Base-by-base conservation (phyloP, 495 filamentous ascomycete species). In the Cladorrhinum samala region DNA sequence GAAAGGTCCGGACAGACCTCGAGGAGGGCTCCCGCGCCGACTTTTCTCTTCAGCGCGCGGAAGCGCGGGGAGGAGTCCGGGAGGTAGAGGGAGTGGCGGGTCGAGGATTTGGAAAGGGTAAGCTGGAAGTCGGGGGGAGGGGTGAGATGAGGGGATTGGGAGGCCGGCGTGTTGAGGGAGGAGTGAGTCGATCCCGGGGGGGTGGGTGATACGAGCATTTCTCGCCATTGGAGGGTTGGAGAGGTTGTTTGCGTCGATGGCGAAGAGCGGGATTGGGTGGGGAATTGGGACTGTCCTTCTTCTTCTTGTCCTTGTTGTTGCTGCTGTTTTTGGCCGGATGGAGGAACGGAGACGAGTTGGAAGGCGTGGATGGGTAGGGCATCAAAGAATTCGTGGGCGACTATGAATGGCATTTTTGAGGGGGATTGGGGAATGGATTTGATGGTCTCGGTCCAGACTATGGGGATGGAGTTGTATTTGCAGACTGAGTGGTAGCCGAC, bases 371-470 rank as follows among this genome's bases (percentile, higher is more conserved):
- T 95, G 36, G 93, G 93, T 5, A 97, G 86, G n/a, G 93, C 93
- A 62, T 98, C 93, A 69, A 98, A 97, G 76, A 98, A 96, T 66
- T 98, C 93, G 66, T 98, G 93, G 9, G 92, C 93, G 33, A 96
- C 79, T 46, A 97, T 93, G 69, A 96, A 93, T 1, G 93, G 91
- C 14, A 83, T 88, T 59, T 88, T 90, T 52, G 55, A 73, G 54
- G 75, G 69, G 62, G 76, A 72, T 68, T 83, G 78, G 8, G 91
- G 90, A 23, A 96, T 79, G 20, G 89, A 80, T 52, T 86, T 80
- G 62, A 96, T 86, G 61, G 91, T 88, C 64, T 96, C 89, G 25
- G 88, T 85, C 93, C 93, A 98, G n/a, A 85, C 78, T 38, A 96
- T 81, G 24, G 82, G 86, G 19, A 83, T 72, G 46, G 77, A 73